Base-by-base conservation (phyloP, 2,329 filamentous ascomycete species). In the Monilinia fructicola region DNA sequence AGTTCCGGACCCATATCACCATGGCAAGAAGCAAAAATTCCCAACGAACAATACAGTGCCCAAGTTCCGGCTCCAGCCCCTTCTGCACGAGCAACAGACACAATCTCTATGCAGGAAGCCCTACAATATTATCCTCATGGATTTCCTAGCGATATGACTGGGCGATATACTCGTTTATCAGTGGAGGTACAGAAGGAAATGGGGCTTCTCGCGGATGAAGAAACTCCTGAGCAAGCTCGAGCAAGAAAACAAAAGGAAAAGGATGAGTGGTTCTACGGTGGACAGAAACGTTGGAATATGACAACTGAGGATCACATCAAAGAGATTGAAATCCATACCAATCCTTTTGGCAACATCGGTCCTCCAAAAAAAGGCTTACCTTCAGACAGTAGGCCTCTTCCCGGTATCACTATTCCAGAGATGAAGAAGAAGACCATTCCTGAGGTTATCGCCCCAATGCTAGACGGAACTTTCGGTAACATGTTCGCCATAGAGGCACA, bases 71-170 rank as follows among this genome's bases (percentile, higher is more conserved):
- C 48, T 10, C 54, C 11, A 52, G 35, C 42, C 42, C 23, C 46
- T 55, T 54, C 54, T 9, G 26, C 55, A n/a, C 50, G 42, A 12
- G 38, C 60, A 35, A 55, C 54, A 18, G 74, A 77, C 55, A 76
- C 73, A 18, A 59, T 76, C 11, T 64, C 73, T 23, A 64, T 68
- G 12, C 42, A 67, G 6, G 60, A 67, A 38, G 71, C 71, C 38
- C 50, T 64, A 3, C 69, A 73, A 38, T 76, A 76, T 67, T 77
- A 74, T 67, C 74, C 74, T 2, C 55, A 68, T 35, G 73, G 74
- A 12, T 69, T 73, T 23, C 72, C 72, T 11, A 54, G n/a, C 21
- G 70, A 73, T 46, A 73, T 74, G 64, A 70, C 56, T 50, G 70
- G 69, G 28, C 50, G 66, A 42, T 71, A 58, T 23, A 68, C 61